Evolutionary conservation across 129 eudicot species (phyloP).

Genomic region (Artemisia annua): DNA sequence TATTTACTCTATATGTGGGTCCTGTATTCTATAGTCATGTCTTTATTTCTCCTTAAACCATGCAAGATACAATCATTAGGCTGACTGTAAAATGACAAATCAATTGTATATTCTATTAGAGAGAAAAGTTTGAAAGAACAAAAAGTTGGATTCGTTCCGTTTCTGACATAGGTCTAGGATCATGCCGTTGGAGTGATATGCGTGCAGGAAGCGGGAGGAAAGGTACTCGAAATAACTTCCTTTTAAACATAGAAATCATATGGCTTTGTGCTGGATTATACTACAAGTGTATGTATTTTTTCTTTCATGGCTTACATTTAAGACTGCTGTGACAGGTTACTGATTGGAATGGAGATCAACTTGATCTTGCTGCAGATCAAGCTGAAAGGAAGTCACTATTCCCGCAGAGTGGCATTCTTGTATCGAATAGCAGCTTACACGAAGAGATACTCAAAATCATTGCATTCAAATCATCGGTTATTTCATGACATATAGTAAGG

Average conservation of each 20-base stretch:
- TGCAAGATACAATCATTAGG: neutral
- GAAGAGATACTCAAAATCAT: slow-evolving; percentile 55
- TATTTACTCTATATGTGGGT: neutral
- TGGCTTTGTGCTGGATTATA: neutral
- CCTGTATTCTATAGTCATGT: neutral
- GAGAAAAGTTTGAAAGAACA: neutral
- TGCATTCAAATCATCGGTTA: slow-evolving; percentile 45
- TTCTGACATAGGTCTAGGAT: slow-evolving; percentile 73
- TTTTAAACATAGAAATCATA: neutral
- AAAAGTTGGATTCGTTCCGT: slow-evolving; percentile 7
- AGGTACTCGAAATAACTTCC: slow-evolving; percentile 47
- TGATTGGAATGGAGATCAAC: slow-evolving; percentile 81
- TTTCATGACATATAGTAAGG: slow-evolving; percentile 25
- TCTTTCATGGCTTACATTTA: neutral
- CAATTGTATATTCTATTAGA: neutral
- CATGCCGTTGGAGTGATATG: slow-evolving; percentile 96
- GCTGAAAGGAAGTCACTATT: slow-evolving; percentile 61
- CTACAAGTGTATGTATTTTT: neutral
- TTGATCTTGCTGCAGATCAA: slow-evolving; percentile 83
- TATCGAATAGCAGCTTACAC: slow-evolving; percentile 65
- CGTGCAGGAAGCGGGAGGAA: slow-evolving; percentile 93
- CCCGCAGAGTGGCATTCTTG: slow-evolving; percentile 84
- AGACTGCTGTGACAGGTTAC: slow-evolving; percentile 57
- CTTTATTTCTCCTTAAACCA: neutral
- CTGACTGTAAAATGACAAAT: neutral